phyloP scores from a whole-genome alignment of 768 basidiomycete species.

The Leccinum subgranulosum region DNA sequence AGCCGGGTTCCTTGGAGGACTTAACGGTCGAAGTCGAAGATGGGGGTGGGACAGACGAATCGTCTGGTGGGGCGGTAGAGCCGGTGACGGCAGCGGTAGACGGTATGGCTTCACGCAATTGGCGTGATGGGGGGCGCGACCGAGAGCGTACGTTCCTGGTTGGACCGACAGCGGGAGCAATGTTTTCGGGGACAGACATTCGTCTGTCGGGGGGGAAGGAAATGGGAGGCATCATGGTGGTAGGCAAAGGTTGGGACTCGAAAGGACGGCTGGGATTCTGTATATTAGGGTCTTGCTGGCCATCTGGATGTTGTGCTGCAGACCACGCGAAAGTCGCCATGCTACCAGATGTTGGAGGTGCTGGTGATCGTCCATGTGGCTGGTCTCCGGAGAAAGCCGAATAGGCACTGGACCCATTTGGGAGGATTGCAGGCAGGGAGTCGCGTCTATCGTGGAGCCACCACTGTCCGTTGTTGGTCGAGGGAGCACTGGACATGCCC shows the following conservation, averaged over 20 bases:
- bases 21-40: constrained; percentile 35
- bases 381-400: constrained; percentile 63
- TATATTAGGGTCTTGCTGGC: constrained; percentile 44
- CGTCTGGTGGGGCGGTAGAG: constrained; percentile 40
- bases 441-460: constrained; percentile 70
- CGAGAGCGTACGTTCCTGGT: constrained; percentile 59
- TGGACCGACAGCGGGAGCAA: constrained; percentile 42
- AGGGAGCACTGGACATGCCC: constrained; percentile 22
- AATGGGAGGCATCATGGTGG: constrained; percentile 56
- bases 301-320: constrained; percentile 44
- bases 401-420: constrained; percentile 53
- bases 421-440: constrained; percentile 66
- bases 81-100: constrained; percentile 35
- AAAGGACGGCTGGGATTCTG: constrained; percentile 42
- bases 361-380: constrained; percentile 59
- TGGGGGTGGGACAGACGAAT: constrained; percentile 37
- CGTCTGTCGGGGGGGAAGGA: constrained; percentile 63
- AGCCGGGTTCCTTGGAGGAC: constrained; percentile 43
- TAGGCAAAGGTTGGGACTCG: constrained; percentile 44
- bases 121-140: constrained; percentile 71
- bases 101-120: constrained; percentile 43
- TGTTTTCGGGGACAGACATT: constrained; percentile 70
- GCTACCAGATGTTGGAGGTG: constrained; percentile 54
- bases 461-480: constrained; percentile 41
- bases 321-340: constrained; percentile 76